Evolutionary conservation across 768 basidiomycete species (phyloP), one percentile per base, ranked within the genome.

Genomic region (Zangia roseola): DNA sequence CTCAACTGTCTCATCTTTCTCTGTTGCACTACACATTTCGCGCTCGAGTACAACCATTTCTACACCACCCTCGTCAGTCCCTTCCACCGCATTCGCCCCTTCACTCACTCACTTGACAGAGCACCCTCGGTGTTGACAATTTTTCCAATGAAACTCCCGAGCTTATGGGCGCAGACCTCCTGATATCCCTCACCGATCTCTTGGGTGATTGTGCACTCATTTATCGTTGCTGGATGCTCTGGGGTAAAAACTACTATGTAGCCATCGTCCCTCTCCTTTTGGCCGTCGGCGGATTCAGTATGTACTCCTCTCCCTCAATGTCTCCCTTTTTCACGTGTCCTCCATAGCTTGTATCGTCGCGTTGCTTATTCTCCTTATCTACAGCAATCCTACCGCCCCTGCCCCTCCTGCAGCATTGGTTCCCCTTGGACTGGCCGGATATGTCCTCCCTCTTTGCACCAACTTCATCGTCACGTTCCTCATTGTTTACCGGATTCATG

Each of bases 211-310:
- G 65, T 30, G 51, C 68, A 39, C 64, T 74, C 28, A 53, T 72
- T 24, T 75, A 74, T 47, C 75, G 76, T 28, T 74, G 71, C 57
- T 76, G 70, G 66, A 55, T 71, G 50, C 39, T 76, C 39, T 76
- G 74, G 72, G 63, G 55, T 2, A 58, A 53, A 41, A 70, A 64
- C 33, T 65, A 65, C 47, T 64, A 59, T 47, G 37, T 75, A 30
- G 40, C 68, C 23, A 33, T 71, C 20, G 39, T 74, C 2, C 75
- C 74, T 4, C 37, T 67, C 45, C 57, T 75, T 10, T 52, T 65
- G 8, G 59, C 74, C 1, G 10, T 73, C 10, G 59, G 50, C 8
- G 64, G 67, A 30, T 62, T 75, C 39, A 55, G 75, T 74, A 56
- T 21, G 71, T 40, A 3, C 5, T 10, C 42, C 20, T 33, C 26